Evolutionary conservation across 2,329 filamentous ascomycete genomes (phyloP), one percentile per base, ranked within the genome.

Genomic region (Arthrinium phaeospermum): DNA sequence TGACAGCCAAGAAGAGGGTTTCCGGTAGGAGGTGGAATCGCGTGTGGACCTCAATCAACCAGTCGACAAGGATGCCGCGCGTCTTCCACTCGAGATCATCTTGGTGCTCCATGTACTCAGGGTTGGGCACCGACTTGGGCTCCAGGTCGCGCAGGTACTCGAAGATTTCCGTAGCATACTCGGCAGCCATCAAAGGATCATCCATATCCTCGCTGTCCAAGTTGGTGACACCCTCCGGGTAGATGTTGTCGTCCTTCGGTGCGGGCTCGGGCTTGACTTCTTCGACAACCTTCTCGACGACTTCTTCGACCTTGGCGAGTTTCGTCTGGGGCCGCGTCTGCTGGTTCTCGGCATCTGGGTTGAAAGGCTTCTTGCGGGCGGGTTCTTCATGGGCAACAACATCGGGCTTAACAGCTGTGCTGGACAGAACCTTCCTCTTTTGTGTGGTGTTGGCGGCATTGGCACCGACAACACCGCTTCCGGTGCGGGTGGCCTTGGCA

Each of bases 51-150:
- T 99, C 96, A 75, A 99, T 95, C 76, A 99, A 89, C 96, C 96
- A 99, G 85, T 99, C 96, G 76, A 98, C 91, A 71, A 99, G 90
- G 77, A 99, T 98, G 75, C 95, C 96, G 78, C 96, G 94, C 86
- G 97, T 98, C 89, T 98, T 98, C 96, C 96, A 99, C 83, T 98
- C 96, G 16, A 99, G 88, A 78, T 98, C 95, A 75, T 94, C 93
- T 81, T 99, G 96, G 83, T 96, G 94, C 69, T 93, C 90, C 91
- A 99, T 99, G 86, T 99, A 99, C 75, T 96, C 86, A 24, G 95
- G 92, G 84, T 98, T 98, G 77, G 96, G 95, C 80, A 95, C 83
- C 0, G 91, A 83, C 87, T 94, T 81, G 87, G 85, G 86, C 85
- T 99, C 96, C 34, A 98, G 90, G 78, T 97, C 92, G 79, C 91